Conservation (phyloP, 2,329 filamentous ascomycete genomes). For the Verruconis gallopava region DNA sequence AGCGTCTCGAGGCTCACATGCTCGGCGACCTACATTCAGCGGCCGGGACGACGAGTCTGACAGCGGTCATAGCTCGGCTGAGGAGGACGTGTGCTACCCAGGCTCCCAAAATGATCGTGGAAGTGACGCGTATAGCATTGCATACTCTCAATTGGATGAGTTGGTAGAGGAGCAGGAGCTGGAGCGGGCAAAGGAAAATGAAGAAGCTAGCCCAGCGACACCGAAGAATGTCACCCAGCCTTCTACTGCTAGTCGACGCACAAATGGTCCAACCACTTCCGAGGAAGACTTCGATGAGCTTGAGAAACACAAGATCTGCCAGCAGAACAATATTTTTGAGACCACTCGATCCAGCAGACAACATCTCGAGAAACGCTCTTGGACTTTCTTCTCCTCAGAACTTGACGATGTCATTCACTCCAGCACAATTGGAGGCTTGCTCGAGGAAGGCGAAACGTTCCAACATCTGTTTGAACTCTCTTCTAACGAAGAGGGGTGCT, state of each 20-base stretch:
- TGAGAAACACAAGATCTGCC: constrained; percentile 2
- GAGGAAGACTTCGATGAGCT: constrained; percentile 39
- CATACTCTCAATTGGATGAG: constrained; percentile 88
- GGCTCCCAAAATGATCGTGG: constrained; percentile 59
- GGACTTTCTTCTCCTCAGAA: constrained; percentile 94
- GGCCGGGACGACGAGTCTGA: constrained; percentile 46
- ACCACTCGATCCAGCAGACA: constrained; percentile 2
- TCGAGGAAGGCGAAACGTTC: constrained; percentile 81
- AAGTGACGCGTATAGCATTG: constrained; percentile 54
- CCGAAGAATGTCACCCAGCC: neutral
- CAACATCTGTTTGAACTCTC: constrained; percentile 70
- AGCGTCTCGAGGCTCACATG: constrained; percentile 54
- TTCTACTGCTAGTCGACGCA: neutral
- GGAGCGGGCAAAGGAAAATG: constrained; percentile 4
- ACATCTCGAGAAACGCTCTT: constrained; percentile 48
- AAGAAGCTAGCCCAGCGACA: neutral
- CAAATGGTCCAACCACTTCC: neutral
- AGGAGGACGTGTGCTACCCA: constrained; percentile 84
- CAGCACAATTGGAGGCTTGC: constrained; percentile 71
- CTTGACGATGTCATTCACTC: constrained; percentile 90
- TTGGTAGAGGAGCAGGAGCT: constrained; percentile 55
- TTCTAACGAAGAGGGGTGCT: constrained; percentile 61
- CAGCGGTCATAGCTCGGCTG: constrained; percentile 55
- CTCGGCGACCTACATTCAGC: constrained; percentile 46
- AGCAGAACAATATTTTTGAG: neutral